Base-by-base conservation (phyloP, 2,329 filamentous ascomycete genomes). In the Venturia pyrina region DNA sequence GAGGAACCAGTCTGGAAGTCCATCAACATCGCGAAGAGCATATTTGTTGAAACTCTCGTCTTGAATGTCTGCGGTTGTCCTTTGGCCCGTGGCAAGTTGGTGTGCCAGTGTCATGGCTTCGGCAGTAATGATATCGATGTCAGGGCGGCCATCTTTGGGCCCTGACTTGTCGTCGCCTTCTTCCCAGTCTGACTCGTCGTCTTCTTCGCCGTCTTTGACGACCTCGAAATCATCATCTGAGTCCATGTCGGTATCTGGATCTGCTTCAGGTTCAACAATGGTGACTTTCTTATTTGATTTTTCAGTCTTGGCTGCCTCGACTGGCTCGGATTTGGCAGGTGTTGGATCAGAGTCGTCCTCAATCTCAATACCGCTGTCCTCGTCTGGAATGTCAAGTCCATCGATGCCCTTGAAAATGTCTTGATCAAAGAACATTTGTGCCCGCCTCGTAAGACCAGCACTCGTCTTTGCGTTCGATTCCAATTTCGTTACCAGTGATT, bases 41-140 rank as follows among this genome's bases (percentile, higher is more conserved):
- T 89, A 90, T 76, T 91, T 95, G 81, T 96, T 97, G 83, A 95
- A 99, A 50, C 87, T 88, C 68, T 98, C 93, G 73, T 99, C 96
- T 59, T 93, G 80, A 5, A 96, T 80, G 70, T 97, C 91, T 65
- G 89, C 78, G 59, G 85, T 89, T 0, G 88, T 89, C 76, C 89
- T 93, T 74, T 93, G 84, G 57, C 93, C 93, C 0, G 89, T 91
- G 3, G 93, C 95, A 67, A 99, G 87, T 73, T 91, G 86, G 70
- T 98, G 95, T 0, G 95, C 96, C 19, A 99, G 83, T 0, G 93
- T 96, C 95, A 99, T 99, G 69, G 96, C 95, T 81, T 99, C 95
- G 5, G 92, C 95, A n/a, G 95, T 99, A 73, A 98, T 96, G 72
- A 99, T 98, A 75, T 98, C 92, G 77, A 99, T 96, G 74, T 97